These are phyloP conservation scores for Candida nitratophila DNA, from an alignment of 805 yeast genomes.

Conservation along the genomic window DNA sequence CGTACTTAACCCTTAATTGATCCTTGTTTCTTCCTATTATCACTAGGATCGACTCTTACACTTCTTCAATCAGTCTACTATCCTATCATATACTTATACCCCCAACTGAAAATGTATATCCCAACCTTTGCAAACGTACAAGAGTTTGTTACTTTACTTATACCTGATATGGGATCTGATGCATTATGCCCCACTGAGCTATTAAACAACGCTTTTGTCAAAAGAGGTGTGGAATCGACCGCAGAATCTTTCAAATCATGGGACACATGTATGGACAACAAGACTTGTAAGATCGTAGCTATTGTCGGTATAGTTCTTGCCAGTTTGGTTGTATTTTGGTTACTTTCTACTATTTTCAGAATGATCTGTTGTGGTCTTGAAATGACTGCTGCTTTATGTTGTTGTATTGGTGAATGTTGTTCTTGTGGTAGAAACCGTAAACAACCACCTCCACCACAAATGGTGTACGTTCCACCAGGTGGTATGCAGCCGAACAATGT, in stretches of 20 bases:
- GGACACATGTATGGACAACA: conserved; percentile 78
- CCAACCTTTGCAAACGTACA: not conserved
- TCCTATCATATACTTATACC: too few relatives aligned
- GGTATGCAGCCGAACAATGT: conserved; percentile 6
- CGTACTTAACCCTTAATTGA: too few relatives aligned
- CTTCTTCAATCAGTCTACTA: too few relatives aligned
- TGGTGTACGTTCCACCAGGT: not conserved
- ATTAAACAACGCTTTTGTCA: conserved; percentile 4
- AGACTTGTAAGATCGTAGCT: conserved; percentile 66
- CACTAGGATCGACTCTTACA: too few relatives aligned
- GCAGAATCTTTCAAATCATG: conserved; percentile 27
- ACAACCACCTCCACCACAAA: not conserved
- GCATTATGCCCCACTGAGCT: conserved; percentile 16
- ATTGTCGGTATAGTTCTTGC: conserved; percentile 67
- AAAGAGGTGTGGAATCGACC: conserved; percentile 8
- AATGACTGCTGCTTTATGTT: conserved; percentile 46
- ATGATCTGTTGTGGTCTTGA: conserved; percentile 53
- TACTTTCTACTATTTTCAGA: conserved; percentile 45
- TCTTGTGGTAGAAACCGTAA: conserved; percentile 24
- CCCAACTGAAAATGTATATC: too few relatives aligned
- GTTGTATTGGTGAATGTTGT: conserved; percentile 30
- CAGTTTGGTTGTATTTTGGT: conserved; percentile 45
- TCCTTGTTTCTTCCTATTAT: too few relatives aligned
- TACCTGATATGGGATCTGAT: conserved; percentile 1
- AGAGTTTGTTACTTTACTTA: conserved; percentile 29